Evolutionary conservation across 441 rosid species (phyloP), one percentile per base, ranked within the genome.

Genomic region (Pelargonium myrrhifolium): DNA sequence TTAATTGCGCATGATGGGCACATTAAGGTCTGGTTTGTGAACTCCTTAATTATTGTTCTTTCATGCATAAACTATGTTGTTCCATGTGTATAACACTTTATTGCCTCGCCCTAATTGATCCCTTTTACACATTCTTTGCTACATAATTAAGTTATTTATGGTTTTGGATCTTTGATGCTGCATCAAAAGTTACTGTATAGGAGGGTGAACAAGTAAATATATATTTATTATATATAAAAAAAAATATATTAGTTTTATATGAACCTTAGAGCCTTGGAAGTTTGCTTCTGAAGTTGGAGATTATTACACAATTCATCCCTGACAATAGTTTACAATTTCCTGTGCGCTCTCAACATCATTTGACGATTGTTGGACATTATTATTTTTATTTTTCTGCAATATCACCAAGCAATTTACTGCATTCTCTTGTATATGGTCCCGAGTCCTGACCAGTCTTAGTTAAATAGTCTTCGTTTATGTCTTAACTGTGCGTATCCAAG

Each of bases 1-100:
- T 78, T 90, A 72, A 88, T 90, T 66, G 95, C 89, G 24, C 86
- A 90, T 72, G 89, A 90, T 79, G 97, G 97, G 28, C 97, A 90
- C 80, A 82, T 87, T 71, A 88, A 90, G 97, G 97, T 90, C 74
- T 74, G 92, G 76, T 71, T 53, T 75, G 72, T 72, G 55, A 68
- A 68, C 64, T 74, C 65, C 39, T 63, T 21, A 14, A 3, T 72
- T 71, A 45, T 40, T 31, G 53, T n/a, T 40, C 56, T 24, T 21
- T 67, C 66, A 35, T 39, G 14, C n/a, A 22, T 40, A 11, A 59
- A 22, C 53, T 37, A 61, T 62, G 53, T 10, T 21, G 62, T 47
- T 39, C 55, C 26, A 12, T 31, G 47, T 66, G n/a, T 60, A 49
- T 51, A 51, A 65, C 26, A 24, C 26, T 22, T 43, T 22, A 47